Base-by-base conservation (phyloP, 495 filamentous ascomycete genomes). In the Hypoxylon rickii region DNA sequence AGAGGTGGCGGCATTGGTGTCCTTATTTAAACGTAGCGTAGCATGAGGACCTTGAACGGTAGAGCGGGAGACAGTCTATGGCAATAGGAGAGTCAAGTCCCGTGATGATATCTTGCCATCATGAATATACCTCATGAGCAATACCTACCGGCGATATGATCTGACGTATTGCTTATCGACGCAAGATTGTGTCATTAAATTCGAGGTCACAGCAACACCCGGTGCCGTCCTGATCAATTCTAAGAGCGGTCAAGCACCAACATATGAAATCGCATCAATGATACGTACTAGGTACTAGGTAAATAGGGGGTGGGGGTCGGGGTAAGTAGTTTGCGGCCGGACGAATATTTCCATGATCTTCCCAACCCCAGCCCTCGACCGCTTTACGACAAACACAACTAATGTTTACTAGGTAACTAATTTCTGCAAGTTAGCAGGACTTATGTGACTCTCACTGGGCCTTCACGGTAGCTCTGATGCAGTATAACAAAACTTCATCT, bases 221-320 rank as follows among this genome's bases (percentile, higher is more conserved):
- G 20, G 44, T 52, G 18, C 10, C 43, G 44, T 44, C 40, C 44
- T 51, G 39, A 40, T 57, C 52, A 29, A 47, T 40, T 52, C 53
- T 42, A 63, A 63, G 59, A 63, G 59, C 59, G 59, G 59, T 63
- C 59, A 63, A 58, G 59, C 52, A 44, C 19, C n/a, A n/a, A n/a
- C n/a, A n/a, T n/a, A n/a, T n/a, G n/a, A n/a, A n/a, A n/a, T n/a
- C n/a, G n/a, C n/a, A n/a, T n/a, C n/a, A n/a, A n/a, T n/a, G n/a
- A n/a, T n/a, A n/a, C n/a, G n/a, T n/a, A n/a, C n/a, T n/a, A n/a
- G n/a, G n/a, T n/a, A n/a, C 37, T 55, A 61, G 42, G 47, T 56
- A 53, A 57, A 63, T 57, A 57, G 59, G 53, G 59, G 52, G 59
- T 51, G 52, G 52, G 51, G 51, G 41, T 58, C 17, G 46, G 29